Evolutionary conservation across 2,329 filamentous ascomycete genomes (phyloP).

Genomic region (Stagonosporopsis vannaccii): DNA sequence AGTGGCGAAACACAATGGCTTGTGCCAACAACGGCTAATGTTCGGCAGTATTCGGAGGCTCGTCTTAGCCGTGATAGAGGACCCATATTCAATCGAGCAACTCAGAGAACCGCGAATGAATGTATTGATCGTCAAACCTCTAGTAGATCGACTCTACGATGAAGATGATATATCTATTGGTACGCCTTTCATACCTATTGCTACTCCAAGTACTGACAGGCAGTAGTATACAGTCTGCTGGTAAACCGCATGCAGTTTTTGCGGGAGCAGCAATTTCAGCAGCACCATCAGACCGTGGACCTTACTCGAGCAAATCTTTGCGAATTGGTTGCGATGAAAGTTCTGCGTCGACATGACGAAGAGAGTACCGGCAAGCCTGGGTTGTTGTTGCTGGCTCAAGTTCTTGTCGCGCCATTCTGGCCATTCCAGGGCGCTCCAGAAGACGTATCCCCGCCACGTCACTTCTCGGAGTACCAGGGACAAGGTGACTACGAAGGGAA

Average conservation of each 20-base stretch:
- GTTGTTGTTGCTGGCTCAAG: slow-evolving; percentile 76
- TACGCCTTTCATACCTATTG: slow-evolving; percentile 45
- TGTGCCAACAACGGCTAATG: slow-evolving; percentile 1
- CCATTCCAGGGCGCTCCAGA: slow-evolving; percentile 83
- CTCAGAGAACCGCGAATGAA: slow-evolving; percentile 83
- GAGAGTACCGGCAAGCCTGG: slow-evolving; percentile 75
- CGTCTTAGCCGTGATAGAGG: slow-evolving; percentile 61
- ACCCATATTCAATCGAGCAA: slow-evolving; percentile 75
- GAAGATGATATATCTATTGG: slow-evolving; percentile 79
- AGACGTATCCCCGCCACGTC: slow-evolving; percentile 66
- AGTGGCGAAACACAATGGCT: neutral
- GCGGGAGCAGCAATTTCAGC: slow-evolving; percentile 76
- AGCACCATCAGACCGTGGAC: slow-evolving; percentile 82
- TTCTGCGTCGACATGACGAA: slow-evolving; percentile 80
- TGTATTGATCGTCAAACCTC: slow-evolving; percentile 76
- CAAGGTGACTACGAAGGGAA: slow-evolving; percentile 63
- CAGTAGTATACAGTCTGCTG: slow-evolving; percentile 77
- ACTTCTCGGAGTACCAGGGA: slow-evolving; percentile 55
- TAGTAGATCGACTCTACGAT: slow-evolving; percentile 85
- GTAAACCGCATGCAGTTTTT: slow-evolving; percentile 84
- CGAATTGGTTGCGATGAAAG: slow-evolving; percentile 79
- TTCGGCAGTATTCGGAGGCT: slow-evolving; percentile 52
- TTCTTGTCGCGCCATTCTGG: slow-evolving; percentile 83
- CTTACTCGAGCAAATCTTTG: slow-evolving; percentile 79
- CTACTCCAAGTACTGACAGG: slow-evolving; percentile 9